Evolutionary conservation across 164 flowering plant species (phyloP).

Genomic region (Stephania cephalantha): DNA sequence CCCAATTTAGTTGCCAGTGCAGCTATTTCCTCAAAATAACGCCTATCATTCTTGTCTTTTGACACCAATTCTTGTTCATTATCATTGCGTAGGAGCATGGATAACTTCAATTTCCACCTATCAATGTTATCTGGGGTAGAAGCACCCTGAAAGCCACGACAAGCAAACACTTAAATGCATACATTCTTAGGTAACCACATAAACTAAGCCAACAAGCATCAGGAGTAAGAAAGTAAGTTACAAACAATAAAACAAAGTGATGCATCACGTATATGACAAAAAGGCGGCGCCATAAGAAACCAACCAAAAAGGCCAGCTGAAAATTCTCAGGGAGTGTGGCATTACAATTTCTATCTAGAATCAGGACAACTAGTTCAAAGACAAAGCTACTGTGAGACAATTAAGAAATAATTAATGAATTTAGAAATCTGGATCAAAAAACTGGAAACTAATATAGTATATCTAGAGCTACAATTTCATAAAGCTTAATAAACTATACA

Average conservation of each 20-base stretch:
- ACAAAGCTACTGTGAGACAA: neutral
- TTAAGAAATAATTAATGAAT: no score
- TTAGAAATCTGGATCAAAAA: no score
- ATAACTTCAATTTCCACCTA: slow-evolving; percentile 71
- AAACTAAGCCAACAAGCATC: neutral
- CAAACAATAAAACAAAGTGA: no score
- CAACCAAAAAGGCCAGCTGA: neutral
- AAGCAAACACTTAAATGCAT: neutral
- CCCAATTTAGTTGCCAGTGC: slow-evolving; percentile 77
- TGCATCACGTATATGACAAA: neutral
- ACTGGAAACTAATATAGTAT: no score
- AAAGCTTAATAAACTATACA: no score
- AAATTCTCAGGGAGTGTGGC: neutral
- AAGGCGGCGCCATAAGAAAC: neutral
- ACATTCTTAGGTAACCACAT: neutral
- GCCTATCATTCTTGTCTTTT: slow-evolving; percentile 83
- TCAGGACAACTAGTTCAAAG: neutral
- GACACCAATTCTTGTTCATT: slow-evolving; percentile 74
- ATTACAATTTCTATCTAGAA: no score
- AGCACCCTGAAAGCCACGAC: slow-evolving; percentile 35
- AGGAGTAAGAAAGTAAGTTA: neutral
- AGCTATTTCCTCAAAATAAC: slow-evolving; percentile 68
- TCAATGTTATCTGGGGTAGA: slow-evolving; percentile 41
- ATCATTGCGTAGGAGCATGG: slow-evolving; percentile 44
- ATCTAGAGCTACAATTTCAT: no score